Conservation (phyloP, 257 asterid species). For the Nicotiana noctiflora region DNA sequence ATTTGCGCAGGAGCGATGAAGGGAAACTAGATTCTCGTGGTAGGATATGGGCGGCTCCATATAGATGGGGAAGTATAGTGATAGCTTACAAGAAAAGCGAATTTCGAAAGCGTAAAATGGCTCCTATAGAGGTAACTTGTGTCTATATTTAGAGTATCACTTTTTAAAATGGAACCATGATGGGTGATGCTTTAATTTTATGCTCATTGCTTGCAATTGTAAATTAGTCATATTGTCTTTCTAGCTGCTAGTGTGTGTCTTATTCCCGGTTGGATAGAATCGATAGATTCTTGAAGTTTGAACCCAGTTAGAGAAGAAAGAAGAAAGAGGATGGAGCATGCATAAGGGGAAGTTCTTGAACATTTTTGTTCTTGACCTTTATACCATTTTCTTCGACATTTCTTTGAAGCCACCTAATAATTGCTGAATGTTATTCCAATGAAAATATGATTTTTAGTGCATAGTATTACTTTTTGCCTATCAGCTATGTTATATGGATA, state of each 20-base stretch:
- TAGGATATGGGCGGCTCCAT: conserved; percentile 81
- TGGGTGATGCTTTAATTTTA: not conserved
- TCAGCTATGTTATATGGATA: not conserved
- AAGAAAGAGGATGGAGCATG: not conserved
- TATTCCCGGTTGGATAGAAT: too few species aligned
- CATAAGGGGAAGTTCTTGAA: not conserved
- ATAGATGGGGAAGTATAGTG: conserved; percentile 96
- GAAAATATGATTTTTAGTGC: not conserved
- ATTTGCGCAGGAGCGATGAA: conserved; percentile 86
- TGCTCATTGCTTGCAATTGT: not conserved
- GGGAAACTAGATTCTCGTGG: conserved; percentile 75
- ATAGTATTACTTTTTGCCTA: not conserved
- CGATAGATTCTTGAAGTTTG: too few species aligned
- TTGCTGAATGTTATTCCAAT: not conserved
- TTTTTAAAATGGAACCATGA: not conserved
- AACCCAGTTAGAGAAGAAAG: too few species aligned
- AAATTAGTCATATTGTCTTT: not conserved
- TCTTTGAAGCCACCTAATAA: not conserved
- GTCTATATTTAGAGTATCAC: not conserved
- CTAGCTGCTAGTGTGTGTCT: not conserved
- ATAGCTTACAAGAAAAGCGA: conserved; percentile 76
- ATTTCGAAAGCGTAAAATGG: conserved; percentile 60
- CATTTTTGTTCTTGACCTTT: not conserved
- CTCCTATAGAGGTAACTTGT: conserved; percentile 60
- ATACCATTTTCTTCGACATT: not conserved